Evolutionary conservation across 805 yeast genomes (phyloP).

Genomic region (Ogataea philodendri): DNA sequence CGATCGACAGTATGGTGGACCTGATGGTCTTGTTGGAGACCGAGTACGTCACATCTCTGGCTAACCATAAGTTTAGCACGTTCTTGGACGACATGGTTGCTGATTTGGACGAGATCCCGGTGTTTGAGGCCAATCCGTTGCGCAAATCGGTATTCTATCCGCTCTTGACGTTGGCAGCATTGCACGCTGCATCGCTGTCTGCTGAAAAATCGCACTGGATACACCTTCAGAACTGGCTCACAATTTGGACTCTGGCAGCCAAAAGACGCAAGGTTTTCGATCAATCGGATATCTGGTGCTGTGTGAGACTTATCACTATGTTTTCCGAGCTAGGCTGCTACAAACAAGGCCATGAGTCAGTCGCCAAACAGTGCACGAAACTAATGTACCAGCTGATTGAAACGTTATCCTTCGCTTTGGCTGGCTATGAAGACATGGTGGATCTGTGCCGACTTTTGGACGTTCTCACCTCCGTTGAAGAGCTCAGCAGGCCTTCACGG

Average conservation of each 20-base stretch:
- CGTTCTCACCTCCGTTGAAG: background rate
- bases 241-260: constrained; percentile 11
- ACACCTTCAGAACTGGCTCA: constrained; percentile 29
- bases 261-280: constrained; percentile 9
- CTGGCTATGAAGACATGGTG: constrained; percentile 4
- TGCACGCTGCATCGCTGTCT: constrained; percentile 19
- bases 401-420: background rate
- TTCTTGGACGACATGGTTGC: constrained; percentile 22
- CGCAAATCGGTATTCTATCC: constrained; percentile 19
- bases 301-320: constrained; percentile 13
- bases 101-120: constrained; percentile 15
- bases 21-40: constrained; percentile 22
- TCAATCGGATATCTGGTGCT: constrained; percentile 20
- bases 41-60: constrained; percentile 22
- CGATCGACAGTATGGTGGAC: constrained; percentile 23
- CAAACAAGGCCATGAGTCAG: background rate
- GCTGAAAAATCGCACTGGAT: constrained; percentile 24
- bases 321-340: constrained; percentile 1
- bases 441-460: background rate
- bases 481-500: background rate
- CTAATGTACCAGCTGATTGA: background rate
- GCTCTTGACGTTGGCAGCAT: constrained; percentile 16
- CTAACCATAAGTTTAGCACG: constrained; percentile 7
- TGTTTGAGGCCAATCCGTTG: constrained; percentile 12
- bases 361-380: background rate